A percentile compares a stretch with the other conserved stretches of the same genome.
Conservation (phyloP, 441 rosid genomes). For the Theobroma grandiflorum region DNA sequence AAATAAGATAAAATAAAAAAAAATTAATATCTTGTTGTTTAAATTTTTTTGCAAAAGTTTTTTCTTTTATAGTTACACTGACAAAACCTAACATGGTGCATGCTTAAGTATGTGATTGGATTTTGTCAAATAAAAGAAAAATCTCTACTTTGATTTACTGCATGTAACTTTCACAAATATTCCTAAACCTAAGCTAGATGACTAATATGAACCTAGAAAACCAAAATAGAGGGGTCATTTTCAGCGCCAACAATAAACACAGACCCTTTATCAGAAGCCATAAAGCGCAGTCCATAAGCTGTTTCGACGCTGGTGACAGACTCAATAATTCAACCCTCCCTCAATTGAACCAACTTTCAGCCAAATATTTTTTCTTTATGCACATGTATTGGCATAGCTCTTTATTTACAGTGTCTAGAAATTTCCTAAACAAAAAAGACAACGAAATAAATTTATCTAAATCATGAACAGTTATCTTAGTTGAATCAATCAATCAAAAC, state of each 20-base stretch:
- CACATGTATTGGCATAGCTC: too few relatives aligned
- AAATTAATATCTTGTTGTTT: too few relatives aligned
- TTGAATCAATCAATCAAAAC: too few relatives aligned
- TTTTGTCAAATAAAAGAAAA: neutral
- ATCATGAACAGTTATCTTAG: too few relatives aligned
- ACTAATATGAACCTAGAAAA: neutral
- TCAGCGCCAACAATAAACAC: neutral
- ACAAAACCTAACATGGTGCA: too few relatives aligned
- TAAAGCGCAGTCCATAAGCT: neutral
- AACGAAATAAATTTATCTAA: neutral
- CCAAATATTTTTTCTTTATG: neutral
- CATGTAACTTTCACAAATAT: neutral
- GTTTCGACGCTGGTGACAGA: neutral
- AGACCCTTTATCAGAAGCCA: neutral
- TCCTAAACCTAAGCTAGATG: neutral
- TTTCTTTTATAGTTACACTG: too few relatives aligned
- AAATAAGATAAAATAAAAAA: too few relatives aligned
- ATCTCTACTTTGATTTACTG: neutral
- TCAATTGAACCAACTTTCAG: neutral
- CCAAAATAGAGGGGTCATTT: neutral
- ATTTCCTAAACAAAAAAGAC: neutral
- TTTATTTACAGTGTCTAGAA: neutral
- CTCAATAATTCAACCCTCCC: neutral
- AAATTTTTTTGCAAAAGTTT: too few relatives aligned
- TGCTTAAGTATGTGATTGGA: too few relatives aligned